Evolutionary conservation across 306 rosid species (phyloP).

Genomic region (Dryas octopetala): DNA sequence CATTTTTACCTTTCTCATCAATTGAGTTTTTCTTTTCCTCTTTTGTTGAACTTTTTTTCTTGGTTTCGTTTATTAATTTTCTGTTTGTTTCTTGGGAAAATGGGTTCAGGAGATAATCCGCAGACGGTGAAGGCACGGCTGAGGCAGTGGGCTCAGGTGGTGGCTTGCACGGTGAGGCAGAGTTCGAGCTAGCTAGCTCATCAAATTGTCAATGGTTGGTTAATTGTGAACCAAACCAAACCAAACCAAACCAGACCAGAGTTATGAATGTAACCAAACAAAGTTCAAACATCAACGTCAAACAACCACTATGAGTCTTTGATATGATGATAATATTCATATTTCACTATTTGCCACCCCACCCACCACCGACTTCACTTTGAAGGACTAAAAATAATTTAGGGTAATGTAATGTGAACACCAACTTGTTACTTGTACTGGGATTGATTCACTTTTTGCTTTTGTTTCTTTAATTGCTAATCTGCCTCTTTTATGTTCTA

Average conservation of each 20-base stretch:
- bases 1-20: no score
- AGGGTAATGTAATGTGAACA: slow-evolving; percentile 12
- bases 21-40: not conserved
- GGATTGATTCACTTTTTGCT: slow-evolving; percentile 19
- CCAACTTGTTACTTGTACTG: slow-evolving; percentile 15
- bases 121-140: slow-evolving; percentile 79
- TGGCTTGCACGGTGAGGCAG: slow-evolving; percentile 90
- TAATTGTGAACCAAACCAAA: slow-evolving; percentile 27
- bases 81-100: slow-evolving; percentile 3
- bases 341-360: slow-evolving; percentile 9
- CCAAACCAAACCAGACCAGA: slow-evolving; percentile 32
- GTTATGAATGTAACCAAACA: slow-evolving; percentile 41
- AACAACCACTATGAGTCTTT: not conserved
- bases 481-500: slow-evolving; percentile 1
- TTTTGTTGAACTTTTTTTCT: not conserved
- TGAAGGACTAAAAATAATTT: slow-evolving; percentile 10
- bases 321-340: slow-evolving; percentile 17
- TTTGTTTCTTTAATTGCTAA: slow-evolving; percentile 10
- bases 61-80: not conserved
- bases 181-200: slow-evolving; percentile 27
- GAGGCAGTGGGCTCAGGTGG: slow-evolving; percentile 97
- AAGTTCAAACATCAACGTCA: slow-evolving; percentile 14
- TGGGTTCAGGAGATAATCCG: slow-evolving; percentile 66
- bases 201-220: slow-evolving; percentile 5
- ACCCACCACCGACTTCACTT: slow-evolving; percentile 25